Conservation (phyloP, 2,329 filamentous ascomycete species). For the Trichoderma guizhouense region DNA sequence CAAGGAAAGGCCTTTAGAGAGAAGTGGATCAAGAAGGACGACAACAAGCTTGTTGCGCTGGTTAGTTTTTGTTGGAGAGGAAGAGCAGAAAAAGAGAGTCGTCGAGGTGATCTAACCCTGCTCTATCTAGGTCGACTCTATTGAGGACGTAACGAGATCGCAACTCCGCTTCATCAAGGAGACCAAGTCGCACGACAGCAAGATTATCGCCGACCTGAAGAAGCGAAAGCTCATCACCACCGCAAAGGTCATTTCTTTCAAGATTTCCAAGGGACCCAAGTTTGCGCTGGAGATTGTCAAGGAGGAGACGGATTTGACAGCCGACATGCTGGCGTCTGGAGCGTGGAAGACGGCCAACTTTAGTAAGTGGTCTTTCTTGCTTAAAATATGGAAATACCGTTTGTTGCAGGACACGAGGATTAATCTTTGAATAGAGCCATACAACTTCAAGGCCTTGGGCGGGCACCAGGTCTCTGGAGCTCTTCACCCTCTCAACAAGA, state of each 20-base stretch:
- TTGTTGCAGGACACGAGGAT: neutral
- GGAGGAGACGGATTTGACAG: slow-evolving; percentile 92
- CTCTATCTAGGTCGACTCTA: slow-evolving; percentile 57
- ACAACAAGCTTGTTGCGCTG: slow-evolving; percentile 52
- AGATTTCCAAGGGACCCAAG: slow-evolving; percentile 78
- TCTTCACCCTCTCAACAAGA: slow-evolving; percentile 79
- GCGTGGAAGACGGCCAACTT: slow-evolving; percentile 91
- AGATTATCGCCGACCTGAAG: slow-evolving; percentile 75
- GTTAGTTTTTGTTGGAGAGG: slow-evolving; percentile 34
- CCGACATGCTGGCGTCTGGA: slow-evolving; percentile 83
- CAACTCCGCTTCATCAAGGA: slow-evolving; percentile 71
- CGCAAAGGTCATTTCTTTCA: slow-evolving; percentile 83
- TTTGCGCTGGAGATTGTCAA: slow-evolving; percentile 85
- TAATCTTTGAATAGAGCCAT: slow-evolving; percentile 45
- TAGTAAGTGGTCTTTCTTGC: slow-evolving; percentile 54
- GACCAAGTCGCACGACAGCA: slow-evolving; percentile 68
- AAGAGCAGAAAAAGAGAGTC: neutral
- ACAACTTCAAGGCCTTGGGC: slow-evolving; percentile 70
- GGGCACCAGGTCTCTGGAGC: slow-evolving; percentile 60
- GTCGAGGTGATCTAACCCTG: neutral
- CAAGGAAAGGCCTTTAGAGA: slow-evolving; percentile 90
- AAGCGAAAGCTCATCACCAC: slow-evolving; percentile 87
- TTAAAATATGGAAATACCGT: accelerated
- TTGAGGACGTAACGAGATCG: slow-evolving; percentile 75
- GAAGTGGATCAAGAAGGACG: slow-evolving; percentile 67